Conservation (phyloP, 768 basidiomycete species). For the Dioszegia aurantiaca region DNA sequence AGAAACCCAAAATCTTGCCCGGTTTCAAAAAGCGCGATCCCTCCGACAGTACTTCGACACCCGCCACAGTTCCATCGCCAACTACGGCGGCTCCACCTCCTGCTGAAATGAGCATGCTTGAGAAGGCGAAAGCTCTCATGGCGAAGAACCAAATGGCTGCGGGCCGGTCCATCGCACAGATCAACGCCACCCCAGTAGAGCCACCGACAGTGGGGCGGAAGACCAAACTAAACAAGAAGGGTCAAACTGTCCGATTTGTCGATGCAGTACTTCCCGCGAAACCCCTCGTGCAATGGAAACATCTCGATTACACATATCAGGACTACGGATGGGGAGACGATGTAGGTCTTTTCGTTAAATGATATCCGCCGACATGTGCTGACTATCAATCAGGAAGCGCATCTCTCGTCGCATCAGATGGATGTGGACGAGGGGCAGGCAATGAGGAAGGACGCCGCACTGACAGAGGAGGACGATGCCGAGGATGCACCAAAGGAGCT, state of each 20-base stretch:
- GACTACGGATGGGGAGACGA: slow-evolving; percentile 6
- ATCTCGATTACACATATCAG: too few species aligned
- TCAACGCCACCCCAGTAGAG: neutral
- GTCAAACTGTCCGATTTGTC: slow-evolving; percentile 32
- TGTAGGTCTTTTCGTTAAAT: too few species aligned
- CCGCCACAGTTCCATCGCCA: neutral
- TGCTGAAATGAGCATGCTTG: neutral
- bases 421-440: slow-evolving; percentile 12
- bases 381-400: too few species aligned
- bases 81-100: slow-evolving; percentile 7
- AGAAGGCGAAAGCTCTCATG: neutral
- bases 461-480: slow-evolving; percentile 13
- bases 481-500: neutral
- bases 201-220: neutral
- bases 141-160: too few species aligned
- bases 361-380: too few species aligned
- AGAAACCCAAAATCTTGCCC: slow-evolving; percentile 16
- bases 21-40: slow-evolving; percentile 19
- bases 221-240: slow-evolving; percentile 31
- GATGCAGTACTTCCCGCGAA: slow-evolving; percentile 31
- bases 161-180: too few species aligned
- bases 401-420: too few species aligned
- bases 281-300: slow-evolving; percentile 26
- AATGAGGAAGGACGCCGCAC: neutral
- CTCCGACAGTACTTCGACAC: neutral